These are phyloP conservation scores for Gaertneriomyces semiglobifer DNA, from an alignment of 192 early-diverging fungal species.

Conservation along the genomic window DNA sequence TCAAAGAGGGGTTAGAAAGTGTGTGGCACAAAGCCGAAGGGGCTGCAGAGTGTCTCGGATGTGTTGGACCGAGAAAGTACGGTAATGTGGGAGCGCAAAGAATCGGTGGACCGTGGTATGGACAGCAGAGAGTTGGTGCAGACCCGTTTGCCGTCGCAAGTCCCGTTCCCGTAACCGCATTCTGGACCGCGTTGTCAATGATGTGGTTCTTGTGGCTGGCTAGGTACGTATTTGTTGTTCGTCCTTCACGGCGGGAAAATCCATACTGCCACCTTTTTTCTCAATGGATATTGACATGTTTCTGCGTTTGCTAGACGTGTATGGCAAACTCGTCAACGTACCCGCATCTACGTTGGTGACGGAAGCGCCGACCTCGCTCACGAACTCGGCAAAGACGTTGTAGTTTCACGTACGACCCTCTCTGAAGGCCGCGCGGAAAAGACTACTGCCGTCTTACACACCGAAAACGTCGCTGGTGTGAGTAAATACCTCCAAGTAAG, in stretches of 20 bases:
- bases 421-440: conserved; percentile 10
- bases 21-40: conserved; percentile 29
- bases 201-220: conserved; percentile 38
- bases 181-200: conserved; percentile 35
- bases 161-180: conserved; percentile 38
- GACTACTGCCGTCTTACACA: conserved; percentile 25
- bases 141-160: conserved; percentile 12
- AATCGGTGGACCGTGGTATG: background rate
- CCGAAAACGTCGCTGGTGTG: conserved; percentile 11
- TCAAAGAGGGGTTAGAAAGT: conserved; percentile 17
- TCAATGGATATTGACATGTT: background rate
- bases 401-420: conserved; percentile 25
- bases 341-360: conserved; percentile 37
- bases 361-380: conserved; percentile 32
- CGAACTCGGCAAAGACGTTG: conserved; percentile 31
- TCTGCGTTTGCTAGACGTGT: conserved; percentile 16
- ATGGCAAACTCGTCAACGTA: conserved; percentile 32
- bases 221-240: conserved; percentile 16
- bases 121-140: conserved; percentile 7
- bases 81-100: background rate
- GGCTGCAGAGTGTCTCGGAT: conserved; percentile 26
- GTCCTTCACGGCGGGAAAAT: background rate
- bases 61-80: conserved; percentile 12
- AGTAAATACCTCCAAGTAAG: background rate
- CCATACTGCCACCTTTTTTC: background rate